These are phyloP conservation scores for Arabidopsis lyrata DNA, from an alignment of 441 rosid species.

Conservation along the genomic window DNA sequence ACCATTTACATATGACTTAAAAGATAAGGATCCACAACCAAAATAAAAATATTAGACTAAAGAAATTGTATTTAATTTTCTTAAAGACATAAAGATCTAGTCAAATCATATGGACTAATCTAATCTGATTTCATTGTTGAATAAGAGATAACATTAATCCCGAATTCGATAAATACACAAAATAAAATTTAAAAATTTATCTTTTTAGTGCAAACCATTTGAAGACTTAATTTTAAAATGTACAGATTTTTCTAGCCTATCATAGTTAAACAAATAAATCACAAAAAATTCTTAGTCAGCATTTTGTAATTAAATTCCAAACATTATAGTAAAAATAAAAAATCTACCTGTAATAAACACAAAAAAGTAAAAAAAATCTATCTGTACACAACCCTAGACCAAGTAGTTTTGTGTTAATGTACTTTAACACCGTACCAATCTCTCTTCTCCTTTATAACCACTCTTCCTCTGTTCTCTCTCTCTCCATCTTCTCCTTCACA, in stretches of 20 bases:
- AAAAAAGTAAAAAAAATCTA: slow-evolving; percentile 16
- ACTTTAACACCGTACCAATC: slow-evolving; percentile 41
- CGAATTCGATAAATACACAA: neutral
- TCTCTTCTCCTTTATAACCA: slow-evolving; percentile 32
- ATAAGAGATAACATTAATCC: neutral
- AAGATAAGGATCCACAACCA: neutral
- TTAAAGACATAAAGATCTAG: neutral
- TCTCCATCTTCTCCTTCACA: neutral
- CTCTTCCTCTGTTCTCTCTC: neutral
- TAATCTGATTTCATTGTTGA: neutral
- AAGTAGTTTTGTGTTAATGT: slow-evolving; percentile 25
- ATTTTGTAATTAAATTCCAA: neutral
- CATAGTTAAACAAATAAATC: neutral
- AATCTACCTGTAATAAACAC: slow-evolving; percentile 12
- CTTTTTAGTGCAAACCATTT: neutral
- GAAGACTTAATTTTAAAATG: neutral
- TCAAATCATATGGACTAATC: neutral
- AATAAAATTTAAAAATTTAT: neutral
- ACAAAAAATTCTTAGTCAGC: neutral
- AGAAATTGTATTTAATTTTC: neutral
- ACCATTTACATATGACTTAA: neutral
- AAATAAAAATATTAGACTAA: neutral
- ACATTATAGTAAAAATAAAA: neutral
- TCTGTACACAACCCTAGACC: slow-evolving; percentile 35
- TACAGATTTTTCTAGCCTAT: neutral